Conservation (phyloP, 2,329 filamentous ascomycete genomes). For the Cordyceps javanica region DNA sequence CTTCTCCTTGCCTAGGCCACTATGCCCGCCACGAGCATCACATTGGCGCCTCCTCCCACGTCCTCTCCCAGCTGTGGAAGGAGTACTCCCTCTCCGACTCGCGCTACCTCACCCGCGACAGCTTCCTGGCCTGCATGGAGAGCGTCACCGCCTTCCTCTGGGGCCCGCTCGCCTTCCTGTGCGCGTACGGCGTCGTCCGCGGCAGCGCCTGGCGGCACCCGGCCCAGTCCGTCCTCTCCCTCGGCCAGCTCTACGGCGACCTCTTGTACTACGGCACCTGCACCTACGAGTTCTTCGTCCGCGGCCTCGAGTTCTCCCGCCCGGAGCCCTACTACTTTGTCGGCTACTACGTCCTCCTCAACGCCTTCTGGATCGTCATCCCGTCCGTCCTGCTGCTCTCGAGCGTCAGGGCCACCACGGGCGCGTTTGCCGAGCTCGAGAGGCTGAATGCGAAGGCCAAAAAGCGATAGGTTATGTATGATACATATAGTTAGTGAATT, state of each 20-base stretch:
- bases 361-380: slow-evolving; percentile 41
- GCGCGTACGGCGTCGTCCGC: slow-evolving; percentile 31
- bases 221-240: slow-evolving; percentile 31
- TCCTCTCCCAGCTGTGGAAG: slow-evolving; percentile 43
- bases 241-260: slow-evolving; percentile 39
- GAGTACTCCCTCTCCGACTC: slow-evolving; percentile 44
- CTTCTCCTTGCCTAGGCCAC: slow-evolving; percentile 32
- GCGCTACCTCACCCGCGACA: slow-evolving; percentile 38
- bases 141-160: slow-evolving; percentile 38
- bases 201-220: slow-evolving; percentile 35
- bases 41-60: slow-evolving; percentile 27
- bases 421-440: slow-evolving; percentile 12
- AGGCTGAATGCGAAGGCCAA: neutral
- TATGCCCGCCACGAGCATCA: slow-evolving; percentile 31
- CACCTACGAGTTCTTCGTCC: slow-evolving; percentile 28
- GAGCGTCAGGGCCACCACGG: slow-evolving; percentile 14
- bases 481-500: too few species aligned
- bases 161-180: slow-evolving; percentile 39
- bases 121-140: slow-evolving; percentile 42
- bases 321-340: slow-evolving; percentile 40
- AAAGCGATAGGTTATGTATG: neutral
- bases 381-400: slow-evolving; percentile 23
- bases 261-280: slow-evolving; percentile 39
- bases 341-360: slow-evolving; percentile 39
- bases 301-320: slow-evolving; percentile 30